A percentile compares a stretch with the other conserved stretches of the same genome.
Evolutionary conservation across 73 alveolate species (phyloP).

Genomic region (Breviolum minutum): DNA sequence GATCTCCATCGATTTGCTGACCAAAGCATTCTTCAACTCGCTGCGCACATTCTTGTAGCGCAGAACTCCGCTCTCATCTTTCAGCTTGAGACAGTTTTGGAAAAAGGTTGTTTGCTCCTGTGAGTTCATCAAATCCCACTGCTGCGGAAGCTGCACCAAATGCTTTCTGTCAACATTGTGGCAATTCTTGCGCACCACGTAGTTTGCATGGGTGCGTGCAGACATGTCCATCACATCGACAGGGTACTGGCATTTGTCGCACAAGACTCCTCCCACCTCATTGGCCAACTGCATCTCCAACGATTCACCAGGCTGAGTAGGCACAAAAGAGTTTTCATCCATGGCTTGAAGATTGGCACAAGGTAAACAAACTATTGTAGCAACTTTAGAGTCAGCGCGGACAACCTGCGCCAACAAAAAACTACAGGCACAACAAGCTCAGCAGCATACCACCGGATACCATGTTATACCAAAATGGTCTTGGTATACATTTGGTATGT

Average conservation of each 20-base stretch:
- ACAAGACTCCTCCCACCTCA: not conserved
- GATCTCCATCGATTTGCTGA: not conserved
- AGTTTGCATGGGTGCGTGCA: not conserved
- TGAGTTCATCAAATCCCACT: not conserved
- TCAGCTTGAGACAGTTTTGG: not conserved
- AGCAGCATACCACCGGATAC: too few relatives aligned
- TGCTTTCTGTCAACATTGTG: not conserved
- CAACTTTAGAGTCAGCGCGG: too few relatives aligned
- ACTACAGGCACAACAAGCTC: too few relatives aligned
- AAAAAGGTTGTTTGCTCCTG: not conserved
- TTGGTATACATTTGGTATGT: too few relatives aligned
- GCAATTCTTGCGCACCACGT: not conserved
- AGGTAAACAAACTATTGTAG: too few relatives aligned
- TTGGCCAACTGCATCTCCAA: too few relatives aligned
- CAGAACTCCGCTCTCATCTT: not conserved
- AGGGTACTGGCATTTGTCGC: not conserved
- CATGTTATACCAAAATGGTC: too few relatives aligned
- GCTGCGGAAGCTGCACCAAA: not conserved
- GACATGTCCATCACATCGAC: not conserved
- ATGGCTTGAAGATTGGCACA: not conserved
- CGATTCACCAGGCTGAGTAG: too few relatives aligned
- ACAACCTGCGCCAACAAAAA: too few relatives aligned
- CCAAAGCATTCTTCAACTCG: not conserved
- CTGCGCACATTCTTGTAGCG: not conserved
- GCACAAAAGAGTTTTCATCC: not conserved